Base-by-base conservation (phyloP, 176 grass and related monocot genomes). In the Cenchrus fungigraminus region DNA sequence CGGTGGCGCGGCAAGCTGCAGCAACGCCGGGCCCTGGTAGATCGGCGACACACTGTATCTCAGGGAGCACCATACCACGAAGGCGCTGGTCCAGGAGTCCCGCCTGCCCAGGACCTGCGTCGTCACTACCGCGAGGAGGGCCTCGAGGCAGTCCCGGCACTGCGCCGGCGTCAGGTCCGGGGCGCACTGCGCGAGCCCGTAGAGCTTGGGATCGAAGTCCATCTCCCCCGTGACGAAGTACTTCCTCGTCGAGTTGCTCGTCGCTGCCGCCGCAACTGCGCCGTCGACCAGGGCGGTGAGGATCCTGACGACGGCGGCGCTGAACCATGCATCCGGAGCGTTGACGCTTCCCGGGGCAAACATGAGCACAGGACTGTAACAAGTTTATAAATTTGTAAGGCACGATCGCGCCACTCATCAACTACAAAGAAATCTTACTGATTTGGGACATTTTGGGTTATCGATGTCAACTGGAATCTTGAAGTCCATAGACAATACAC, bases 171-270 rank as follows among this genome's bases (percentile, higher is more conserved):
- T 43, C 82, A 93, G 40, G 37, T 69, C 71, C 28, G 79, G 80
- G 44, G 78, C 60, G 85, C 91, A 93, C 84, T 90, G 88, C 9
- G 78, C 82, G 12, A 93, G 55, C 76, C 69, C 85, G 53, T 93
- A 90, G 54, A 90, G 83, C 31, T 63, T 89, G 4, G 85, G 85
- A 37, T 85, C 22, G 74, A 82, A 78, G 9, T 63, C 65, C 22
- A 69, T 47, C 86, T 57, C 73, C 11, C n/a, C 86, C 2, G 86
- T 88, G n/a, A 32, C 86, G 73, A 89, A 89, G 50, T 83, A 83
- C 53, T 76, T 89, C 60, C 42, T 68, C 31, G 72, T 86, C 58
- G 73, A 73, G 47, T 84, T 84, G 46, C 59, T 72, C 69, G 55
- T 6, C 19, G 57, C 20, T 31, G 70, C n/a, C 16, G 20, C 34